Base-by-base conservation (phyloP, 2,329 filamentous ascomycete species). In the Corynespora cassiicola region DNA sequence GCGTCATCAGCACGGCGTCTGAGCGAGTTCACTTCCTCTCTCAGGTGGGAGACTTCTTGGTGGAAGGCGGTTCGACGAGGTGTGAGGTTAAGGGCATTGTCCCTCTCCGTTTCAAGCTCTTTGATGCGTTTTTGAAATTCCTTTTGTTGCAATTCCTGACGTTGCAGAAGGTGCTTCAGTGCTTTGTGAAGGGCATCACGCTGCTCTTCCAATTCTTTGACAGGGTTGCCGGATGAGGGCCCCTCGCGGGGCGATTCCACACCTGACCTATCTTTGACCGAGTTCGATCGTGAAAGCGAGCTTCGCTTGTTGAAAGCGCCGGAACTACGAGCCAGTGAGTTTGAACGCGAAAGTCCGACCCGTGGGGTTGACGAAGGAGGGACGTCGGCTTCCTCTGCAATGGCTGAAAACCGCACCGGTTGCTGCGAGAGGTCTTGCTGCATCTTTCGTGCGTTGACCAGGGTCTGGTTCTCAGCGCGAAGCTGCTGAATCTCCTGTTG, bases 171-270 rank as follows among this genome's bases (percentile, higher is more conserved):
- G 45, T 84, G 89, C 72, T 88, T 91, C 36, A 99, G 75, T 6
- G 94, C 90, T 44, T 81, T 83, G 72, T 97, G 94, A 6, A 99
- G 77, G 1, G 92, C 91, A 68, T 99, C 92, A 30, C 94, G 83
- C 71, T 99, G 94, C 27, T 89, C 85, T 69, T 97, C 92, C 8
- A 96, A 85, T 51, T 97, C 92, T 68, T 95, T 96, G 12, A 96
- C 77, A 1, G 63, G 65, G 28, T 68, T 67, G 39, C 53, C 59
- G 17, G 45, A 39, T 8, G 49, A 39, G 1, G 60, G 45, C 5
- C 39, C 47, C 8, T 65, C 58, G 19, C 88, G 81, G 52, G 96
- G 90, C 2, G 85, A 82, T 23, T 60, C 58, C 9, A 56, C 58
- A 8, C 59, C 57, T 32, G 63, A 64, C 29, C 56, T 50, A 19